Evolutionary conservation across 164 flowering plant species (phyloP).

Genomic region (Nymphaea colorata): DNA sequence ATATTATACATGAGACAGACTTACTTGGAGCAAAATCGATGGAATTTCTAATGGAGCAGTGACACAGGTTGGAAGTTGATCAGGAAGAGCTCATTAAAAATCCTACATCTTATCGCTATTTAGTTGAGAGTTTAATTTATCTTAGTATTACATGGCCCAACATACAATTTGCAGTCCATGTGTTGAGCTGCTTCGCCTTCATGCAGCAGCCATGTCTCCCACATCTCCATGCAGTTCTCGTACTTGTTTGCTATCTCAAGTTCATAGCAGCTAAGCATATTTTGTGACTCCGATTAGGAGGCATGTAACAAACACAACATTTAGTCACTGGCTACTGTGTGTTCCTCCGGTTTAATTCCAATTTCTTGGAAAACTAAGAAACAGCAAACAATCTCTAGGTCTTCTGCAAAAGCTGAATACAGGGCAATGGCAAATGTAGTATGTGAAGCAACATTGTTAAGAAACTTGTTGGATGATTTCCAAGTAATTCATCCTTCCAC

Average conservation of each 20-base stretch:
- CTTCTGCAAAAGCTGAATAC: constrained; percentile 1
- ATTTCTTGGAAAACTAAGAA: constrained; percentile 2
- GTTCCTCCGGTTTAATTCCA: neutral
- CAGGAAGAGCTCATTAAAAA: neutral
- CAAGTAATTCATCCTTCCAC: neutral
- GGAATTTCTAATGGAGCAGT: neutral
- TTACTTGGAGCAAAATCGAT: neutral
- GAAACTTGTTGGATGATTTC: neutral
- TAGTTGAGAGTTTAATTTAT: neutral
- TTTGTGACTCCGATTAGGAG: neutral
- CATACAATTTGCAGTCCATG: neutral
- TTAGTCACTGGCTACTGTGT: neutral
- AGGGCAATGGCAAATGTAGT: neutral
- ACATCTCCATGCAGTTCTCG: neutral
- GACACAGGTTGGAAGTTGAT: neutral
- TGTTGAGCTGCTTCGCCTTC: neutral
- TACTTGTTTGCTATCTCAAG: neutral
- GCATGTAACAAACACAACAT: neutral
- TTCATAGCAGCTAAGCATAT: neutral
- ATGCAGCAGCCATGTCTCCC: no score
- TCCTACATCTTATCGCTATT: neutral
- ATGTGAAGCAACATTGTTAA: neutral
- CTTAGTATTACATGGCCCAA: neutral
- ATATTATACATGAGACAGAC: neutral
- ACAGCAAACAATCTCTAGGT: neutral